Evolutionary conservation across 768 basidiomycete species (phyloP), one percentile per base, ranked within the genome.

Genomic region (Podaxis mareebaensis): DNA sequence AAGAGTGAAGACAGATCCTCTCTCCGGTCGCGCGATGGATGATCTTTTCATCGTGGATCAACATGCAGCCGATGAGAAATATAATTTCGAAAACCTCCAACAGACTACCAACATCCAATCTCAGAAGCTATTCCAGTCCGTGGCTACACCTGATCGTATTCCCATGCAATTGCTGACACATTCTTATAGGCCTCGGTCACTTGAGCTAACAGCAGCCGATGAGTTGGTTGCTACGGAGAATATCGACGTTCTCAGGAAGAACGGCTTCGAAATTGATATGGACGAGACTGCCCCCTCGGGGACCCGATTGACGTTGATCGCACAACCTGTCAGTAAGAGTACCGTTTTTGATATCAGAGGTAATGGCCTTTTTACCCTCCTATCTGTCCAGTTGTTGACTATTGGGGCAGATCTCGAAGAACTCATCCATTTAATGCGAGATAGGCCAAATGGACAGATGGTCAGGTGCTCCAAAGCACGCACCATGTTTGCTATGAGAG

Each of bases 1-100:
- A 5, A 83, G 91, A 67, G 78, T 78, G 61, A 78, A 78, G 65
- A 54, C 39, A 0, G 56, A 61, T 56, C 30, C 13, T 1, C 13
- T 22, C 3, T 22, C 48, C 20, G 11, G 12, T 38, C 38, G 30
- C 24, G 64, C 42, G 12, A 79, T 86, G 76, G 96, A 99, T 71
- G 96, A 99, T 69, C 78, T 99, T 46, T 99, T 98, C 76, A 95
- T 99, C 65, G 84, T 99, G 17, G 96, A 99, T 69, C 96, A 99
- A 72, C 96, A 99, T 74, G 96, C 96, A 4, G 89, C 93, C 4
- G 97, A 99, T 74, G 97, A 99, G 76, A 99, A 99, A 78, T 98
- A 93, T 76, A 99, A 99, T 72, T 99, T 99, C 71, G 97, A 99
- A 79, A 91, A 85, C 1, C 76, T 99, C 62, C 96, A 99, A 74